Percentiles rank a stretch among this genome's conserved stretches.
These are phyloP conservation scores for Paramarasmius palmivorus DNA, from an alignment of 1,284 basidiomycete species.

Conservation along the genomic window DNA sequence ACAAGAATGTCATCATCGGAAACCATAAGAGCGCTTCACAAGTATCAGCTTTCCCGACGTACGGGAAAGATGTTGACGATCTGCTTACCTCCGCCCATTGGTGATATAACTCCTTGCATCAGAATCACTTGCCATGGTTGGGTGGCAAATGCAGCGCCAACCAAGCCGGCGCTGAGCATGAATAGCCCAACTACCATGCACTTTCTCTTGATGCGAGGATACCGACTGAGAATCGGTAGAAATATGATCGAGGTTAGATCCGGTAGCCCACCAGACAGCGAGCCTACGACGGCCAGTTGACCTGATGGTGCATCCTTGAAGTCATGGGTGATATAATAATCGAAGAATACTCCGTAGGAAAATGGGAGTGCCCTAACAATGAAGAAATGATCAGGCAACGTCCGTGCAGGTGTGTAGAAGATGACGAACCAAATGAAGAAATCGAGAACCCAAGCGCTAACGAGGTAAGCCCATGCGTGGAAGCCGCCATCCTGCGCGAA, in stretches of 20 bases:
- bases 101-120: conserved; percentile 1
- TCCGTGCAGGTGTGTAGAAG: neutral
- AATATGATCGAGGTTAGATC: neutral
- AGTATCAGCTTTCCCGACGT: neutral
- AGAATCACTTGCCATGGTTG: neutral
- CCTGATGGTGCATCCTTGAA: neutral
- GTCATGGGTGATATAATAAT: neutral
- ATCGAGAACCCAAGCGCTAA: neutral
- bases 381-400: neutral
- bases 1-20: conserved; percentile 3
- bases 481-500: neutral
- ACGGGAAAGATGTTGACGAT: too few species aligned
- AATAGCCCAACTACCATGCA: neutral
- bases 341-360: neutral
- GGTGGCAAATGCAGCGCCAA: conserved; percentile 2
- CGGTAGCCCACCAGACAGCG: neutral
- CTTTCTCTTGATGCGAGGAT: neutral
- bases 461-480: conserved; percentile 1
- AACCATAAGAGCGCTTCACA: neutral
- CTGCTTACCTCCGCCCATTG: neutral
- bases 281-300: neutral
- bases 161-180: neutral
- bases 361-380: neutral
- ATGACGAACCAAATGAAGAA: neutral
- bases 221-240: neutral